Percentiles rank a stretch among this genome's conserved stretches.
phyloP scores from a whole-genome alignment of 768 basidiomycete genomes.

The Porpolomopsis calyptriformis region DNA sequence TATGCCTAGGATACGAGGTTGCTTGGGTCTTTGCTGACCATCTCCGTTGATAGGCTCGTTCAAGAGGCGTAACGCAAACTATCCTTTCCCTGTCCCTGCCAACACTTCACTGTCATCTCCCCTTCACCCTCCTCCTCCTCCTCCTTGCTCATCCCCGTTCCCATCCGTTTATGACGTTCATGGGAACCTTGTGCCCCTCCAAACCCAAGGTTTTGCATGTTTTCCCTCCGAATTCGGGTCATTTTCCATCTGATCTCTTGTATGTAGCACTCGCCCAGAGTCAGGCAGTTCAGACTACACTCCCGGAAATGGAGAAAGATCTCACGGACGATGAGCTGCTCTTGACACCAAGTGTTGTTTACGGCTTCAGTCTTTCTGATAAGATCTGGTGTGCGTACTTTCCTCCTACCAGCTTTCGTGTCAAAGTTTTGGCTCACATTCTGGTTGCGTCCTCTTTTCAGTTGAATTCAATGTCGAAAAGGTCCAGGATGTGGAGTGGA shows the following conservation, averaged over 20 bases:
- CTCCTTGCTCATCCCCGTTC: not conserved
- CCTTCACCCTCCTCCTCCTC: not conserved
- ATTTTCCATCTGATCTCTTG: not conserved
- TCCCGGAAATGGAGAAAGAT: constrained; percentile 14
- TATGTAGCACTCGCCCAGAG: not conserved
- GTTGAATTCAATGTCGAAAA: constrained; percentile 54
- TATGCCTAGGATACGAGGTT: constrained; percentile 15
- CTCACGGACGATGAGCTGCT: constrained; percentile 44
- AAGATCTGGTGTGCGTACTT: constrained; percentile 12
- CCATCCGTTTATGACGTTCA: not conserved
- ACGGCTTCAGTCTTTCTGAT: constrained; percentile 40
- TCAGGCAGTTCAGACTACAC: not conserved
- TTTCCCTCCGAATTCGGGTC: not conserved
- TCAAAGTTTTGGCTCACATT: not conserved
- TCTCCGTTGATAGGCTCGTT: constrained; percentile 29
- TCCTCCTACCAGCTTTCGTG: not conserved
- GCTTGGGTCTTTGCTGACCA: too few species aligned
- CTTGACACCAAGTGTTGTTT: constrained; percentile 44
- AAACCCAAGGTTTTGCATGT: not conserved
- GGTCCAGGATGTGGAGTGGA: constrained; percentile 44
- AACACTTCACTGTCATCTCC: not conserved
- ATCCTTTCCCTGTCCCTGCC: constrained; percentile 30
- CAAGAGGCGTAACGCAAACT: constrained; percentile 41
- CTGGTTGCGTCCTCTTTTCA: constrained; percentile 15
- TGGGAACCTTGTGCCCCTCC: not conserved